These are phyloP conservation scores for Epichloe coenophiala DNA, from an alignment of 2,329 filamentous ascomycete genomes.

Conservation along the genomic window DNA sequence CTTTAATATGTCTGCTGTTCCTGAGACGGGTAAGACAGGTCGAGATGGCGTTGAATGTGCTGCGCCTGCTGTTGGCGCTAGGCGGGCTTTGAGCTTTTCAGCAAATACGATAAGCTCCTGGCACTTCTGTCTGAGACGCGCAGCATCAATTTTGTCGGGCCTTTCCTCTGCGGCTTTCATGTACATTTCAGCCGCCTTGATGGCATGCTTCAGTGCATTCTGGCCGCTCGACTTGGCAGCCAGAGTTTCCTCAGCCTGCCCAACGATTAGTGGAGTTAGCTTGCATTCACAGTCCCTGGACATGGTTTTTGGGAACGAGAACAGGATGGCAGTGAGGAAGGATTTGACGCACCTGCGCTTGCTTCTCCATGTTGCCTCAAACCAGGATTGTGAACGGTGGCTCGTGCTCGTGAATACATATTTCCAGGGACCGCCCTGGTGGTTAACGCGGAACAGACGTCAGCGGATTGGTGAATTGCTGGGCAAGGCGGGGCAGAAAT, in stretches of 20 bases:
- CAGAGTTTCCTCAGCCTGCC: constrained; percentile 25
- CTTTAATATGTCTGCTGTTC: constrained; percentile 41
- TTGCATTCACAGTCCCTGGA: neutral
- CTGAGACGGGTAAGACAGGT: neutral
- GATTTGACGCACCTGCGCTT: constrained; percentile 20
- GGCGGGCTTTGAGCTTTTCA: constrained; percentile 54
- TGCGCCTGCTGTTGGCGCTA: constrained; percentile 2
- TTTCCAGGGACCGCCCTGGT: no score
- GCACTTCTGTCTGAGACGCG: constrained; percentile 54
- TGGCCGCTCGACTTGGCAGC: constrained; percentile 20
- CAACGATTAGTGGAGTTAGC: neutral
- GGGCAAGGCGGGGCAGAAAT: neutral
- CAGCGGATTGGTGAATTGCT: neutral
- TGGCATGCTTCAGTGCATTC: constrained; percentile 61
- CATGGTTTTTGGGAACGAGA: neutral
- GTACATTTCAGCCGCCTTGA: constrained; percentile 66
- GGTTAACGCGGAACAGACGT: neutral
- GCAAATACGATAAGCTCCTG: constrained; percentile 56
- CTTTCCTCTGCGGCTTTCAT: constrained; percentile 60
- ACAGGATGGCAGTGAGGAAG: neutral
- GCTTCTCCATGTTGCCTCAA: constrained; percentile 21
- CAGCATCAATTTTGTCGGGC: constrained; percentile 46
- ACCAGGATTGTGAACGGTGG: neutral
- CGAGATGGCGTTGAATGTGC: neutral
- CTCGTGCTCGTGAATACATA: neutral